Evolutionary conservation across 2,329 filamentous ascomycete species (phyloP).

Genomic region (Aspergillus quadrilineatus): DNA sequence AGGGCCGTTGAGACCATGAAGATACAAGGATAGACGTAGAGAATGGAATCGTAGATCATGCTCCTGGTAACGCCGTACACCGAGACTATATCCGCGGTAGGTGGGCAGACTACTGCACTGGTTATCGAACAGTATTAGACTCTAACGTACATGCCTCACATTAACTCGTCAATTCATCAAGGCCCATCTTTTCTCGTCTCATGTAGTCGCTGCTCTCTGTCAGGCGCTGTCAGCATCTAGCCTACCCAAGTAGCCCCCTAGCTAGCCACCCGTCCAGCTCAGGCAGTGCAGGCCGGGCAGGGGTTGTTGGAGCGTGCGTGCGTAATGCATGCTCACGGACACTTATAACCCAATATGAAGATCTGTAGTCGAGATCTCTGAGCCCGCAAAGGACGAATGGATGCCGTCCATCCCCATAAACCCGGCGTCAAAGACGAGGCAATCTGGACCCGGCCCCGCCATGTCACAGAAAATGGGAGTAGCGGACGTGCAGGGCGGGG

Average conservation of each 20-base stretch:
- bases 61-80: neutral
- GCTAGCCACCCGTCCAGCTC: neutral
- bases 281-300: neutral
- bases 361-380: constrained; percentile 20
- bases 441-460: constrained; percentile 21
- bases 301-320: neutral
- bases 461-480: constrained; percentile 30
- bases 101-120: neutral
- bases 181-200: neutral
- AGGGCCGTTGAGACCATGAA: neutral
- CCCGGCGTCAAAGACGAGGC: constrained; percentile 21
- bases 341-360: constrained; percentile 21
- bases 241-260: neutral
- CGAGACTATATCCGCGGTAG: neutral
- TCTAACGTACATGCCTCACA: constrained; percentile 11
- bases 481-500: constrained; percentile 22
- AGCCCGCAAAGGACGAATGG: constrained; percentile 15
- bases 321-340: neutral
- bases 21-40: neutral
- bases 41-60: neutral
- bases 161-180: constrained; percentile 6
- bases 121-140: neutral
- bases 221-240: neutral
- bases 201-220: neutral
- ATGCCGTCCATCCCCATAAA: constrained; percentile 22